These are phyloP conservation scores for Jamesozyma jinghongensis DNA, from an alignment of 805 yeast species.

Conservation along the genomic window DNA sequence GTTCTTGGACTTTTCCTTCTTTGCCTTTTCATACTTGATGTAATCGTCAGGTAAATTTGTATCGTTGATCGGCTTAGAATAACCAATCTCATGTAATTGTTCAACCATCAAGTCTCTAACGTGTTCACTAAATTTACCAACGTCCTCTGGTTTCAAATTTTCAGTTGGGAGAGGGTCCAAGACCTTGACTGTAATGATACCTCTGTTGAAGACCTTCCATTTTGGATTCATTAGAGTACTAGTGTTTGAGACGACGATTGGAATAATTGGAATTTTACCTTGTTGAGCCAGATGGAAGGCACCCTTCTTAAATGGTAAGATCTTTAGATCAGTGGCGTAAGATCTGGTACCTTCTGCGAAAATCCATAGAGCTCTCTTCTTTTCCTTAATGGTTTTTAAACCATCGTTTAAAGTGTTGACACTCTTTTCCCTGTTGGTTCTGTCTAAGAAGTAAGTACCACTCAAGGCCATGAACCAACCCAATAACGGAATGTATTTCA, in stretches of 20 bases:
- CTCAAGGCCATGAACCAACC: slow-evolving; percentile 96
- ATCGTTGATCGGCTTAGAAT: slow-evolving; percentile 30
- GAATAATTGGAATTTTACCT: slow-evolving; percentile 82
- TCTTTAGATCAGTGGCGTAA: slow-evolving; percentile 51
- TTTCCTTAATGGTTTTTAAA: slow-evolving; percentile 46
- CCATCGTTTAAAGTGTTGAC: slow-evolving; percentile 67
- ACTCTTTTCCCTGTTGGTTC: slow-evolving; percentile 68
- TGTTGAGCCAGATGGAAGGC: slow-evolving; percentile 96
- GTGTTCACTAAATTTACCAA: slow-evolving; percentile 47
- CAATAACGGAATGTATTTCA: slow-evolving; percentile 76
- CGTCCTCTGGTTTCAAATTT: slow-evolving; percentile 62
- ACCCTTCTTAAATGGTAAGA: slow-evolving; percentile 91
- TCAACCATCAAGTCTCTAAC: slow-evolving; percentile 50
- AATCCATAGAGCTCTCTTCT: slow-evolving; percentile 71
- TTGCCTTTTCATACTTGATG: neutral
- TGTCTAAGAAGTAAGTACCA: slow-evolving; percentile 86
- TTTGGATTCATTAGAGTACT: slow-evolving; percentile 58
- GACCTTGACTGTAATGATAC: slow-evolving; percentile 69
- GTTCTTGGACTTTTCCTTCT: neutral
- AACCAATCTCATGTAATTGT: slow-evolving; percentile 32
- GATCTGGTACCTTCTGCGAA: slow-evolving; percentile 99
- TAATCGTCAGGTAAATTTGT: slow-evolving; percentile 23
- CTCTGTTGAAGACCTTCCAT: slow-evolving; percentile 58
- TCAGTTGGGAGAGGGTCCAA: slow-evolving; percentile 72
- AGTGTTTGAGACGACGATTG: slow-evolving; percentile 81